Conservation (phyloP, 345 rosid genomes). For the Melastoma malabathricum region DNA sequence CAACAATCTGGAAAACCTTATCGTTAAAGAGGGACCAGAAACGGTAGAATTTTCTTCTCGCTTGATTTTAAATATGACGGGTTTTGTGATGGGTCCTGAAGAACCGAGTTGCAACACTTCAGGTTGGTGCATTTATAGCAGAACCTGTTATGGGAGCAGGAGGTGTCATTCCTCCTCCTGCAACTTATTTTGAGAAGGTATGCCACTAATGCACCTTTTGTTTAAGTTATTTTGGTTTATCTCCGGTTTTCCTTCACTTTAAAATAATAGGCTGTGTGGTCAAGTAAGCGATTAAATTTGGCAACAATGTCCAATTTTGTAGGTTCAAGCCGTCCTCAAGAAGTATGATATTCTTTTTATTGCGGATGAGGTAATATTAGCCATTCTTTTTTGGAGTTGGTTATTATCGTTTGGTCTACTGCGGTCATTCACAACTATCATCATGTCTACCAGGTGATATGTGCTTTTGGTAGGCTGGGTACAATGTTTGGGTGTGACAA, state of each 20-base stretch:
- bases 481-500: constrained; percentile 89
- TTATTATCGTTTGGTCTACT: neutral
- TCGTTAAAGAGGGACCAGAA: constrained; percentile 93
- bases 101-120: constrained; percentile 11
- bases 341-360: constrained; percentile 80
- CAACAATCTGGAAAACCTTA: constrained; percentile 69
- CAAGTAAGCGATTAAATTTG: too few species aligned
- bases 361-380: constrained; percentile 70
- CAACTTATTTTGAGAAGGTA: constrained; percentile 91
- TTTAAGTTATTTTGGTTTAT: too few species aligned
- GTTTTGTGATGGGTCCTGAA: constrained; percentile 4
- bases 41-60: constrained; percentile 30
- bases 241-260: too few species aligned
- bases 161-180: constrained; percentile 93
- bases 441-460: constrained; percentile 49
- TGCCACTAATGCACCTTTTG: constrained; percentile 1
- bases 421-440: constrained; percentile 2
- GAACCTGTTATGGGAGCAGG: constrained; percentile 99
- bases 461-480: constrained; percentile 98
- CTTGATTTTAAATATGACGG: constrained; percentile 6
- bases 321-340: constrained; percentile 87
- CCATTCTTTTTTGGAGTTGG: neutral
- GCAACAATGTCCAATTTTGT: constrained; percentile 8
- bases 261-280: too few species aligned
- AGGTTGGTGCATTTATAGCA: constrained; percentile 95